phyloP scores from a whole-genome alignment of 257 asterid species.

The Lantana camara region DNA sequence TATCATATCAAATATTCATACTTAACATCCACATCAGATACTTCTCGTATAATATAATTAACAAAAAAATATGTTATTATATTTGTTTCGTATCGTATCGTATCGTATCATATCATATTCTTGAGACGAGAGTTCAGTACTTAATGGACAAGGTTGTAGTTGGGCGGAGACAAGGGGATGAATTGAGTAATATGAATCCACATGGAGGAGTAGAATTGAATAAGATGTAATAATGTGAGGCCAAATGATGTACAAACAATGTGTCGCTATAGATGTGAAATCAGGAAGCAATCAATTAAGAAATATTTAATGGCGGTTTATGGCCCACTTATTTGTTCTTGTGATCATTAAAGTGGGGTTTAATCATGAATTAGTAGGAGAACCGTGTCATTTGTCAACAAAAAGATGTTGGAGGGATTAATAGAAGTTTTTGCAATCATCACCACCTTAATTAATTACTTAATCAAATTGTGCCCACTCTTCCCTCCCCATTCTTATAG shows the following conservation, averaged over 20 bases:
- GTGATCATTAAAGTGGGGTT: constrained; percentile 15
- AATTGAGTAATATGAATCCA: background rate
- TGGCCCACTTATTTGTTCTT: constrained; percentile 29
- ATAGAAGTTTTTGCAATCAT: background rate
- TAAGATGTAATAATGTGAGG: background rate
- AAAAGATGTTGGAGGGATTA: background rate
- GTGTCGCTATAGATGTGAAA: constrained; percentile 17
- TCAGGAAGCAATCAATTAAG: constrained; percentile 7
- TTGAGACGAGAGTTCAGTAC: too few species aligned
- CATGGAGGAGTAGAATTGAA: constrained; percentile 7
- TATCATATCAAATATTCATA: too few species aligned
- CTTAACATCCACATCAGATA: too few species aligned
- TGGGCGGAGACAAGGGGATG: background rate
- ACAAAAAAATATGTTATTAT: too few species aligned
- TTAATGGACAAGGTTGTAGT: background rate
- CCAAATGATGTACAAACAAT: constrained; percentile 29
- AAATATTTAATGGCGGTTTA: background rate
- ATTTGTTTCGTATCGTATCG: too few species aligned
- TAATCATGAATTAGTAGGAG: constrained; percentile 27
- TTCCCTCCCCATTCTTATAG: too few species aligned
- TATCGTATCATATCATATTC: too few species aligned
- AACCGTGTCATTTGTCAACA: constrained; percentile 21
- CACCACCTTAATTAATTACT: background rate
- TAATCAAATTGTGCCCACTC: background rate
- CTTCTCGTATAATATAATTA: too few species aligned